Evolutionary conservation across 495 filamentous ascomycete genomes (phyloP), one percentile per base, ranked within the genome.

Genomic region (Immersiella caudata): DNA sequence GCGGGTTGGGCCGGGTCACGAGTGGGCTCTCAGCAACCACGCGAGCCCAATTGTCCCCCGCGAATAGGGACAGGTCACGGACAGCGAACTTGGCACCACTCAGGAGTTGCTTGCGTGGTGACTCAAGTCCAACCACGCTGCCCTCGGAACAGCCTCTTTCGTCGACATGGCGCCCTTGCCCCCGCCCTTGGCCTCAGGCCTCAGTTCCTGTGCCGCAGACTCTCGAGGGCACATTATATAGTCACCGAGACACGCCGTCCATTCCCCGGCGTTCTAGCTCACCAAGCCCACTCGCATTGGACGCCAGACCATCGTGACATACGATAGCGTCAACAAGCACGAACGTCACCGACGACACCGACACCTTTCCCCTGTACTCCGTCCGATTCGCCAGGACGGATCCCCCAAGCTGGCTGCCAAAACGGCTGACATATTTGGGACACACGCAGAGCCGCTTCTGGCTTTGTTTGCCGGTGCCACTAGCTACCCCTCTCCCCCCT

Each of bases 31-130:
- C 61, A 65, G 60, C 35, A 26, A 51, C 64, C 63, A 55, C 49
- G 55, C 24, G 63, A 74, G 72, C 72, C 72, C 72, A 72, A 74
- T 71, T 60, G 69, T 60, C 70, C 40, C 70, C 60, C 70, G 62
- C 46, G 58, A 66, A 67, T 58, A 67, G 21, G 21, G 60, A 64
- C 67, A 65, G 61, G 67, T 59, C 6, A 36, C 66, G 72, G 65
- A n/a, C 66, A 46, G 33, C 50, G 60, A 59, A 68, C 66, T 55
- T 64, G 66, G 62, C 63, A 66, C 67, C 63, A 69, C 67, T 61
- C 66, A 62, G 29, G 26, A 29, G 25, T 36, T 52, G 25, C 21
- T 46, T 36, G 60, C 65, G 24, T 56, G 29, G 65, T 70, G 66
- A 70, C 65, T 68, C 71, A 70, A 59, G 60, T 60, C 68, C 71